Evolutionary conservation across 1,284 basidiomycete species (phyloP), one percentile per base, ranked within the genome.

Genomic region (Ceratobasidium sp.): DNA sequence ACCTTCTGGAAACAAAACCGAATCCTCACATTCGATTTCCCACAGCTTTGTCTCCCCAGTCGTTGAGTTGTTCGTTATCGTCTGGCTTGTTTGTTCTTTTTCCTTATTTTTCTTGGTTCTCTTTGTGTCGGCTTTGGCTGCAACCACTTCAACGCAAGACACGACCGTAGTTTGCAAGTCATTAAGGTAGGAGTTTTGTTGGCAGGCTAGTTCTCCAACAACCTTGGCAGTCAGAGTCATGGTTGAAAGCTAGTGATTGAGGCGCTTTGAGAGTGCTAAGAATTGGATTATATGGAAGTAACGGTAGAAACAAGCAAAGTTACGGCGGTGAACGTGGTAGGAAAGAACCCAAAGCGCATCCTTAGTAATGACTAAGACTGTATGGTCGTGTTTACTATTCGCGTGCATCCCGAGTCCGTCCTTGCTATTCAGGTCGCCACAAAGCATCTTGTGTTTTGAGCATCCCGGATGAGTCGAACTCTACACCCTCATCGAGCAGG

Each of bases 401-500:
- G 5, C 5, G 16, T 23, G 8, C 8, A 12, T 52, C n/a, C 20
- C 10, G 8, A 5, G 8, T n/a, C 52, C 20, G 23, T 6, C 20
- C 20, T n/a, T 18, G 16, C 20, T 71, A 60, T 44, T 59, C 55
- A 27, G 41, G 27, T 65, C 4, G 30, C 71, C 71, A 74, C 48
- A 48, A 50, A 20, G 57, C 64, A 59, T 60, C 74, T 55, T n/a
- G 2, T 1, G 50, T 44, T 27, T 76, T 52, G n/a, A 90, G 81
- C 81, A 85, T 85, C 0, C 89, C 89, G 2, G 84, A 84, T 2
- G 81, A 71, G 65, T 86, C 86, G 77, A 91, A 90, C 4, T 54
- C 57, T 1, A 91, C 87, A 0, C 89, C 89, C 81, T 91, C 90
- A 65, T 83, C 80, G 18, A 80, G 81, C 2, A 91, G 83, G 55